Base-by-base conservation (phyloP, 2,329 filamentous ascomycete species). In the Fusarium xylarioides region DNA sequence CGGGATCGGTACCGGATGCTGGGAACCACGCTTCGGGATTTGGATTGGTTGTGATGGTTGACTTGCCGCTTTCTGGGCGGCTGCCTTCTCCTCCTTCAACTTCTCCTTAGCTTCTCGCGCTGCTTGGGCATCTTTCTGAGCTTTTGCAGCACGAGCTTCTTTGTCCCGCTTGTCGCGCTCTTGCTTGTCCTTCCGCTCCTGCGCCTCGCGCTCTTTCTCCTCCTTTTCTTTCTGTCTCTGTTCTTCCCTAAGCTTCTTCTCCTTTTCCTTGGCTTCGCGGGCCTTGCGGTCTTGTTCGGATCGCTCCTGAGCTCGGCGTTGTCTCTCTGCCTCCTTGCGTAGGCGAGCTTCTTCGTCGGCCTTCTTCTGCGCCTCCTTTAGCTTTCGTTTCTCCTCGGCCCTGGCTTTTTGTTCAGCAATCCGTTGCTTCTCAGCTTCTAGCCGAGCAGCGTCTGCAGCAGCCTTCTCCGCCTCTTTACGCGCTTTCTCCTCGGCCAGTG, bases 341-440 rank as follows among this genome's bases (percentile, higher is more conserved):
- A 91, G 85, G 57, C 92, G 91, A 77, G 97, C 95, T 78, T 98
- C 95, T 78, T 98, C 96, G 73, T 94, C 94, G 34, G 93, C 93
- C 81, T 93, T 97, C 81, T 92, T 94, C 82, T 97, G 94, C 7
- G 93, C 93, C 79, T 99, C 96, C 78, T 92, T 94, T 84, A 97
- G 97, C 85, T 91, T 94, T 52, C 94, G 91, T 82, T 95, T 95
- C 83, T 98, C 95, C 79, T 99, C 96, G 47, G 92, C 91, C 83
- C 91, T 96, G 74, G 88, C 88, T 75, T 91, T 91, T 79, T 94
- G 91, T 82, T 98, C 95, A 78, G 97, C 94, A 26, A 89, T 86
- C 77, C 91, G 93, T 81, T 92, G 92, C 79, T 92, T 91, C 80
- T 98, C 95, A 8, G 92, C 90, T 54, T 91, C 93, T 74, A 91